These are phyloP conservation scores for Bonia amplexicaulis DNA, from an alignment of 176 grass and related monocot species.

Conservation along the genomic window DNA sequence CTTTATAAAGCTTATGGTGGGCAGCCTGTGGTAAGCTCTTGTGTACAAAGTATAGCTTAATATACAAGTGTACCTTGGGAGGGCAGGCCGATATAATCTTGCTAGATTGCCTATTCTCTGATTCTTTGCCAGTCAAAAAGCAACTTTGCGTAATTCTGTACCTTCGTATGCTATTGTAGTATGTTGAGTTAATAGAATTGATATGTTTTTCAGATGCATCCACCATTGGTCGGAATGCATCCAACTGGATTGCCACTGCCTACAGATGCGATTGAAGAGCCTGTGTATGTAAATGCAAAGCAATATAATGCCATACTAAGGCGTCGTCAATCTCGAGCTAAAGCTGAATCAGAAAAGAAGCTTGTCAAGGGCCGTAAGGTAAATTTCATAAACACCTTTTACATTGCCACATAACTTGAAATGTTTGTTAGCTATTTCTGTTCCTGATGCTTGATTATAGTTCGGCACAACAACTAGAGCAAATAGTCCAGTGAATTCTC, in stretches of 20 bases:
- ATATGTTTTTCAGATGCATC: constrained; percentile 51
- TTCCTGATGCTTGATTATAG: constrained; percentile 24
- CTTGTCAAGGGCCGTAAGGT: constrained; percentile 74
- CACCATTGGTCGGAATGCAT: constrained; percentile 61
- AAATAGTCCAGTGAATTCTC: constrained; percentile 32
- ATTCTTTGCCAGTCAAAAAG: not conserved
- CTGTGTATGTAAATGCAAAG: constrained; percentile 81
- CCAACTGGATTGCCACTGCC: constrained; percentile 58
- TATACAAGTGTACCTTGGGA: not conserved
- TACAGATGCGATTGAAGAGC: constrained; percentile 78
- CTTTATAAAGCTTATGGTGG: constrained; percentile 73
- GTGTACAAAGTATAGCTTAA: not conserved
- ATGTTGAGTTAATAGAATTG: constrained; percentile 10
- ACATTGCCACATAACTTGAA: not conserved
- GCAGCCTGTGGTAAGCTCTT: constrained; percentile 53
- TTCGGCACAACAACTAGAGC: constrained; percentile 23
- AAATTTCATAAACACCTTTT: constrained; percentile 20
- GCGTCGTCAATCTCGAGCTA: constrained; percentile 71
- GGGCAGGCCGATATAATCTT: not conserved
- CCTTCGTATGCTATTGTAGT: not conserved
- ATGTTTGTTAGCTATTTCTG: constrained; percentile 23
- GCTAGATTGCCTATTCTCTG: not conserved
- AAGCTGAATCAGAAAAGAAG: constrained; percentile 84
- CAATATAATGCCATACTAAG: constrained; percentile 84
- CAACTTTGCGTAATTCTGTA: not conserved